phyloP scores from a whole-genome alignment of 805 yeast genomes.

The Huiozyma sinensis region DNA sequence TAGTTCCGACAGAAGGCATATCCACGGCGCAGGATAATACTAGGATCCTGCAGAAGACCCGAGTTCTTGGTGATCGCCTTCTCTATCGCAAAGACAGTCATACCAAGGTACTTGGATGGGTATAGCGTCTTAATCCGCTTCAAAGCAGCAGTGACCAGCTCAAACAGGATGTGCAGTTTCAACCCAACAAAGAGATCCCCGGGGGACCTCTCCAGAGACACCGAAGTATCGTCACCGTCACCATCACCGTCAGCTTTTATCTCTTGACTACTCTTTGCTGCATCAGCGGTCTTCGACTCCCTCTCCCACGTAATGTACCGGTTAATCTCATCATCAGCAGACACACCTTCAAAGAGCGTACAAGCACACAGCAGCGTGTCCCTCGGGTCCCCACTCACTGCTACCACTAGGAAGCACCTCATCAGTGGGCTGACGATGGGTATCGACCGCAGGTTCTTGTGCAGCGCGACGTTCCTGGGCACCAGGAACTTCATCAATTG shows the following conservation, averaged over 20 bases:
- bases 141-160: constrained; percentile 49
- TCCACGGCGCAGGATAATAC: constrained; percentile 48
- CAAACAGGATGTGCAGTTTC: constrained; percentile 56
- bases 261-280: background rate
- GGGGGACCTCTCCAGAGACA: constrained; percentile 9
- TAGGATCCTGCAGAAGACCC: constrained; percentile 24
- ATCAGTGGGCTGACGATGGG: constrained; percentile 30
- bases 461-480: constrained; percentile 27
- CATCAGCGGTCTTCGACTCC: constrained; percentile 5
- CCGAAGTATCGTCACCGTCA: constrained; percentile 4
- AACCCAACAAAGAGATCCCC: constrained; percentile 35
- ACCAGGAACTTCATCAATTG: constrained; percentile 47
- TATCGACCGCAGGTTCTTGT: constrained; percentile 14
- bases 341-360: constrained; percentile 40
- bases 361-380: constrained; percentile 64
- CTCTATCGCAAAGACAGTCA: constrained; percentile 51
- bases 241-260: constrained; percentile 2
- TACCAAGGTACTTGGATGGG: constrained; percentile 71
- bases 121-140: constrained; percentile 54
- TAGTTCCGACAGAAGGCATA: constrained; percentile 55
- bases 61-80: constrained; percentile 39
- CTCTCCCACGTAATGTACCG: constrained; percentile 2
- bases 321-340: constrained; percentile 8
- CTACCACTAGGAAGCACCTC: constrained; percentile 48
- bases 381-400: constrained; percentile 66